Conservation (phyloP, 805 yeast genomes). For the Clavispora asparagi region DNA sequence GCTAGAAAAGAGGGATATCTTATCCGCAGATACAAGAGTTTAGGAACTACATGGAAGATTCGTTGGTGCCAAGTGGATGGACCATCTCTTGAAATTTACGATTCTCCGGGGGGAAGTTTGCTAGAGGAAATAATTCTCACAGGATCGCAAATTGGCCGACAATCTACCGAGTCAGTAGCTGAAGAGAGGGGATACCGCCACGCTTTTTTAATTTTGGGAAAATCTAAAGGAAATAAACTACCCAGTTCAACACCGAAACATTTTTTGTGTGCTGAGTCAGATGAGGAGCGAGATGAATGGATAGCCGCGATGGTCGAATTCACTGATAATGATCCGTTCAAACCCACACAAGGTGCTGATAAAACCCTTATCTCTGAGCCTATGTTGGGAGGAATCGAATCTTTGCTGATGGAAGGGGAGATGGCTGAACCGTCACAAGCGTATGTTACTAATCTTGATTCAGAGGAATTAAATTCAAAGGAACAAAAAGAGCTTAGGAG, state of each 20-base stretch:
- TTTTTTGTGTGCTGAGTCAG: conserved; percentile 73
- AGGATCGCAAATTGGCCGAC: conserved; percentile 55
- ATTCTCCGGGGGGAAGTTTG: conserved; percentile 48
- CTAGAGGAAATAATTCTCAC: conserved; percentile 48
- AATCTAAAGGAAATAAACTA: conserved; percentile 30
- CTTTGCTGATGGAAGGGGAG: background rate
- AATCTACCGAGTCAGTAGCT: conserved; percentile 36
- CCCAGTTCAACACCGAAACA: conserved; percentile 44
- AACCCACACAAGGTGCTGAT: background rate
- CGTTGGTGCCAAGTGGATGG: conserved; percentile 66
- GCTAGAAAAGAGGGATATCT: conserved; percentile 60
- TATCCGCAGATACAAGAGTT: conserved; percentile 58
- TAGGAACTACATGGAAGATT: conserved; percentile 61
- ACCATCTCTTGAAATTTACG: conserved; percentile 51
- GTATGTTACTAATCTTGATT: background rate
- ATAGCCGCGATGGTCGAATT: conserved; percentile 40
- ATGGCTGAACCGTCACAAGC: background rate
- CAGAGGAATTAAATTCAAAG: conserved; percentile 8
- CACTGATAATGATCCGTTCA: conserved; percentile 18
- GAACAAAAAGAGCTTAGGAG: conserved; percentile 32
- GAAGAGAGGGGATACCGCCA: conserved; percentile 50
- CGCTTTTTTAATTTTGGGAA: conserved; percentile 53
- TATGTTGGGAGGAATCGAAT: background rate
- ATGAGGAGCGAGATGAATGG: conserved; percentile 73
- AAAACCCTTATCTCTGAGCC: background rate